Evolutionary conservation across 805 yeast species (phyloP).

Genomic region (Metschnikowia santaceciliae): DNA sequence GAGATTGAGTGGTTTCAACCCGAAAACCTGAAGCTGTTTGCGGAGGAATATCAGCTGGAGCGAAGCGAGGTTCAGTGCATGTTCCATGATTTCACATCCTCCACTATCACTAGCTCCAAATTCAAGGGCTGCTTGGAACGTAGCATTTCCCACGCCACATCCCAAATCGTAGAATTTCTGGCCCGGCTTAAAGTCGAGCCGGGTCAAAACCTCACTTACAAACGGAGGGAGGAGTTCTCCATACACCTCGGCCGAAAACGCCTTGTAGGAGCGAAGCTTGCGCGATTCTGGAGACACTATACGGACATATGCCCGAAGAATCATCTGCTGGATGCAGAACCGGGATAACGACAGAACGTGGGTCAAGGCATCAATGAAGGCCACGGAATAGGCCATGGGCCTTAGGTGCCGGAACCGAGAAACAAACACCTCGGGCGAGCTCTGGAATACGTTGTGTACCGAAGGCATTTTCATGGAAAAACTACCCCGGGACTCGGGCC

Average conservation of each 20-base stretch:
- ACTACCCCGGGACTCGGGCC: constrained; percentile 7
- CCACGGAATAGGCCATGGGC: constrained; percentile 16
- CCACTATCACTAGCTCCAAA: constrained; percentile 72
- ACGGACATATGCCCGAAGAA: constrained; percentile 71
- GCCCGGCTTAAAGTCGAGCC: constrained; percentile 51
- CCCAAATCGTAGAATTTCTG: constrained; percentile 83
- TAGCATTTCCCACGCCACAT: constrained; percentile 92
- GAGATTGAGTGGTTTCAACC: constrained; percentile 55
- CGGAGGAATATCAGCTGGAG: constrained; percentile 56
- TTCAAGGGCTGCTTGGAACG: constrained; percentile 83
- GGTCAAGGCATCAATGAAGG: constrained; percentile 17
- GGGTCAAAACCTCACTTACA: constrained; percentile 55
- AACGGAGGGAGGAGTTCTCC: constrained; percentile 86
- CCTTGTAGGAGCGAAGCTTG: constrained; percentile 65
- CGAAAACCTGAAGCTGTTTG: constrained; percentile 58
- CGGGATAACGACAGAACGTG: constrained; percentile 11
- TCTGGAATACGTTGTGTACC: neutral
- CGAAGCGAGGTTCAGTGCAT: constrained; percentile 67
- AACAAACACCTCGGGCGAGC: constrained; percentile 14
- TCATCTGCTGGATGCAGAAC: constrained; percentile 51
- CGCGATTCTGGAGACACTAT: constrained; percentile 71
- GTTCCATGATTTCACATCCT: constrained; percentile 87
- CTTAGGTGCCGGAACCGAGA: constrained; percentile 17
- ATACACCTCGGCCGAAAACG: constrained; percentile 86
- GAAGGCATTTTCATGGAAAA: constrained; percentile 3